Base-by-base conservation (phyloP, 2,329 filamentous ascomycete species). In the Aspergillus brunneoviolaceus region DNA sequence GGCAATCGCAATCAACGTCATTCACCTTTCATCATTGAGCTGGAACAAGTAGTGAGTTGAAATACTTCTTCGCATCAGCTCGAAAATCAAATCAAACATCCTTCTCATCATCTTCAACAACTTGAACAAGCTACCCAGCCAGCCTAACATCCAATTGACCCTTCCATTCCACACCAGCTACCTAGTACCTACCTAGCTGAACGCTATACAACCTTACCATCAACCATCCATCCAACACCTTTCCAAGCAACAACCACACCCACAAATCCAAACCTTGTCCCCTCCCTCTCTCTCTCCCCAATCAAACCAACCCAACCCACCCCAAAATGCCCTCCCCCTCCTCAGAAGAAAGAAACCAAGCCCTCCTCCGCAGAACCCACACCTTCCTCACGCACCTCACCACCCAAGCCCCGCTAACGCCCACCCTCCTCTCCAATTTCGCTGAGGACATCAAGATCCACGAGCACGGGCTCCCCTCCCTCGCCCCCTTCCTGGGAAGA, bases 401-500 rank as follows among this genome's bases (percentile, higher is more conserved):
- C 47, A 59, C 65, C 39, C 21, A 19, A 21, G 57, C 67, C 16
- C 54, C 70, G 12, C 61, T 69, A 31, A 31, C 66, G 23, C 58
- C 64, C 9, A 66, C 77, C 55, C 69, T 77, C 51, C 62, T 74
- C 59, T 78, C 77, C 69, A 77, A 74, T 16, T 66, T 65, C 1
- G 31, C 59, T 11, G 69, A 72, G 2, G 14, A 55, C 54, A 23
- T 71, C 68, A 0, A 56, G 66, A 35, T 69, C 49, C 66, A 76
- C 60, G 78, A 80, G 63, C 74, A 79, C 65, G 78, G 78, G n/a
- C 73, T 76, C 27, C 65, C 69, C 1, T 54, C 67, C n/a, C 68
- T 79, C 21, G 74, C 77, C 3, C 77, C 78, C 2, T 80, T 79
- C 65, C 66, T 80, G 4, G 77, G 78, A 33, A 75, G 75, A 14